phyloP scores from a whole-genome alignment of 2,329 filamentous ascomycete species.

The Camillea tinctor region DNA sequence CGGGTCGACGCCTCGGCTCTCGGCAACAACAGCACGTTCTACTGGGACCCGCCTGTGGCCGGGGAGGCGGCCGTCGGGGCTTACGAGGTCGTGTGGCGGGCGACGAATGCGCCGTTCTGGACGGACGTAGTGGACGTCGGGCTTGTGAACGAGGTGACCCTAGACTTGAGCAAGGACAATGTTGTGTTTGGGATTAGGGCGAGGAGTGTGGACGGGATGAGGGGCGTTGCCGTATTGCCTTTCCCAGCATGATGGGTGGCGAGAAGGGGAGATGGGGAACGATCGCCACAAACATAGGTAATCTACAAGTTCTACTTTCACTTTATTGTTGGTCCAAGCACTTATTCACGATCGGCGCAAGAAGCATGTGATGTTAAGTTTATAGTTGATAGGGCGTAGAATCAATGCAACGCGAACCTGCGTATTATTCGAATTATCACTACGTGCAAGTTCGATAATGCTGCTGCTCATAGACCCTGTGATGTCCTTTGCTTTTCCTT shows the following conservation, averaged over 20 bases:
- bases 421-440: slow-evolving; percentile 1
- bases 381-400: not conserved
- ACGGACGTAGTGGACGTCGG: slow-evolving; percentile 49
- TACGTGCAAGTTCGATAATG: not conserved
- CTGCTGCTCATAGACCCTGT: not conserved
- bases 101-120: slow-evolving; percentile 50
- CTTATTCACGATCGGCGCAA: not conserved
- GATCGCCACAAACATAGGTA: no score
- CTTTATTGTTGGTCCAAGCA: no score
- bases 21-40: slow-evolving; percentile 49
- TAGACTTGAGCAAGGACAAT: slow-evolving; percentile 56
- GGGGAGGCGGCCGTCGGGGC: slow-evolving; percentile 36
- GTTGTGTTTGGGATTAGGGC: slow-evolving; percentile 56
- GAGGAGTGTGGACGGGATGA: slow-evolving; percentile 23
- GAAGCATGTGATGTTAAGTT: not conserved
- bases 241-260: slow-evolving; percentile 20
- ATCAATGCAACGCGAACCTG: not conserved
- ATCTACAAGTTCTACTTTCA: not conserved
- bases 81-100: slow-evolving; percentile 58
- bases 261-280: not conserved
- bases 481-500: not conserved
- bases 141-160: slow-evolving; percentile 41
- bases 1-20: slow-evolving; percentile 45
- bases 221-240: slow-evolving; percentile 31
- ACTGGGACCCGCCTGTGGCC: slow-evolving; percentile 43